A percentile compares a stretch with the other conserved stretches of the same genome.
These are phyloP conservation scores for Trypanosoma melophagium DNA, from an alignment of 208 protist species.

Conservation along the genomic window DNA sequence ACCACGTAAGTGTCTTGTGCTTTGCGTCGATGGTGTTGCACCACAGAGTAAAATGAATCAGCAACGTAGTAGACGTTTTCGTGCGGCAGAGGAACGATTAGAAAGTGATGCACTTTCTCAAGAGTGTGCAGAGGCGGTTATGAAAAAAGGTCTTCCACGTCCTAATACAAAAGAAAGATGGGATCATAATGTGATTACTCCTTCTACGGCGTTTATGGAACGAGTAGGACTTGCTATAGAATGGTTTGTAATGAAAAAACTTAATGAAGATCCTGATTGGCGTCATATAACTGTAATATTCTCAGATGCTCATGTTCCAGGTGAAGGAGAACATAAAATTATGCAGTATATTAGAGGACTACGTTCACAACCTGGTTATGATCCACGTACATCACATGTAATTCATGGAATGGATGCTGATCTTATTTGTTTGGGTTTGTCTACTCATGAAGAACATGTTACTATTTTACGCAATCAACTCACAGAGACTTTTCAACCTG, in stretches of 20 bases:
- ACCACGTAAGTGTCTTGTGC: constrained; percentile 97
- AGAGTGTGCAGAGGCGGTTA: constrained; percentile 57
- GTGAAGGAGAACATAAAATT: constrained; percentile 97
- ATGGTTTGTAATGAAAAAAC: constrained; percentile 95
- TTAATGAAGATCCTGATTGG: constrained; percentile 94
- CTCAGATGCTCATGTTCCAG: constrained; percentile 96
- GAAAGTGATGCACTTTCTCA: constrained; percentile 78
- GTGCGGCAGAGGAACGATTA: constrained; percentile 88
- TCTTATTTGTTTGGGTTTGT: constrained; percentile 98
- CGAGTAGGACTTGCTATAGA: constrained; percentile 87
- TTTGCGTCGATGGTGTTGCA: constrained; percentile 98
- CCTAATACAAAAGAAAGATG: constrained; percentile 78
- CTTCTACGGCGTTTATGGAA: constrained; percentile 99
- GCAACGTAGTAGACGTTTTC: constrained; percentile 98
- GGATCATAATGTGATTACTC: constrained; percentile 99
- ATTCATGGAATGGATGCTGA: constrained; percentile 99
- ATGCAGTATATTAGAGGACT: constrained; percentile 93
- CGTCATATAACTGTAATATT: constrained; percentile 93
- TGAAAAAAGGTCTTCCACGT: constrained; percentile 54
- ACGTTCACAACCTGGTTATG: constrained; percentile 91
- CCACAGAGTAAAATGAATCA: constrained; percentile 99
- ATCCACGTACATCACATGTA: constrained; percentile 96
- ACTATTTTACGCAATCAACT: constrained; percentile 97
- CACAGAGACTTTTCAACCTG: constrained; percentile 80
- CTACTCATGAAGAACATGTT: constrained; percentile 98